Percentiles rank a stretch among this genome's conserved stretches.
Conservation (phyloP, 441 rosid genomes). For the Gossypium armourianum region DNA sequence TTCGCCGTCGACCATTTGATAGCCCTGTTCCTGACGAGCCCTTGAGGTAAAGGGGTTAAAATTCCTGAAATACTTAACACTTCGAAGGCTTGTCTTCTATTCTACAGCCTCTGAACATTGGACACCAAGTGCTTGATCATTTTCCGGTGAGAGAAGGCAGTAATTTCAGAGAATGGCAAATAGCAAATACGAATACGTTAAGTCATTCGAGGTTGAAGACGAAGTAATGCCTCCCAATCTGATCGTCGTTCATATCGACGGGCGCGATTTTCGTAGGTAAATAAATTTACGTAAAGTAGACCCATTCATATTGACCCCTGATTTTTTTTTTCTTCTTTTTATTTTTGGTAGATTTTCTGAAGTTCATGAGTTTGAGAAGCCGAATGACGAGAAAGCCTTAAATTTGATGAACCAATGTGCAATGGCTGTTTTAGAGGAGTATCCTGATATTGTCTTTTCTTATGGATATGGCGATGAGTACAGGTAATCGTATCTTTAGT, state of each 20-base stretch:
- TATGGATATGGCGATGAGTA: conserved; percentile 75
- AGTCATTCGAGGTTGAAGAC: conserved; percentile 60
- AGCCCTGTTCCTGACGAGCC: not conserved
- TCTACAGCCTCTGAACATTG: not conserved
- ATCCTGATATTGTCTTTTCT: conserved; percentile 60
- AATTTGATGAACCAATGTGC: conserved; percentile 69
- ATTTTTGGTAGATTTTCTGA: conserved; percentile 39
- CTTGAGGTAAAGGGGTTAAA: too few relatives aligned
- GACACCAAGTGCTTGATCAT: not conserved
- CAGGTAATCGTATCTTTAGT: conserved; percentile 31
- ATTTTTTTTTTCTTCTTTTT: not conserved
- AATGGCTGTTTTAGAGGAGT: conserved; percentile 49
- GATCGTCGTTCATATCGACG: conserved; percentile 52
- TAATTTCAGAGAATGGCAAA: conserved; percentile 51
- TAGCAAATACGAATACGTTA: conserved; percentile 86
- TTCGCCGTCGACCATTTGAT: not conserved
- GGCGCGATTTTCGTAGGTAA: conserved; percentile 51
- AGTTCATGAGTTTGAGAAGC: conserved; percentile 63
- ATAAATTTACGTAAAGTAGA: not conserved
- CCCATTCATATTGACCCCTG: not conserved
- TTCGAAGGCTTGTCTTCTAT: too few relatives aligned
- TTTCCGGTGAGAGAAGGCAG: not conserved
- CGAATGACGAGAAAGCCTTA: conserved; percentile 56
- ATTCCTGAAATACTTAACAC: too few relatives aligned
- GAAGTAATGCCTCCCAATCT: conserved; percentile 54